Conservation (phyloP, 805 yeast species). For the Monosporozyma unispora region DNA sequence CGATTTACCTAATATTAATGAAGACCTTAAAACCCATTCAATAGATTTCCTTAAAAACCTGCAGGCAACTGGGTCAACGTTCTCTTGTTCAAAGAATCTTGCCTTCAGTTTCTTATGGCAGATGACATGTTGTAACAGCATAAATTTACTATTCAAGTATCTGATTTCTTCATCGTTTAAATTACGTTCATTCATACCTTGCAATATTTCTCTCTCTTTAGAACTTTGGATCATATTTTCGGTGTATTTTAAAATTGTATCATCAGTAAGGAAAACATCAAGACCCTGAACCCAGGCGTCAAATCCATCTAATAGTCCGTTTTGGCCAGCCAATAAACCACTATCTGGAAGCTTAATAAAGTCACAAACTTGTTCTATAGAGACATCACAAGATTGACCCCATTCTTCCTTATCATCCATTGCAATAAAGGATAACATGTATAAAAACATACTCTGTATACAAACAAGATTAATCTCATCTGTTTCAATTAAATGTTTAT, state of each 20-base stretch:
- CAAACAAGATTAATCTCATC: conserved; percentile 25
- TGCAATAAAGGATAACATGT: conserved; percentile 34
- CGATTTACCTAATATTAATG: neutral
- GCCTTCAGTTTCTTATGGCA: neutral
- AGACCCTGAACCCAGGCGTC: conserved; percentile 46
- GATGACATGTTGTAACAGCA: neutral
- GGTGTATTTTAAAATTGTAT: conserved; percentile 13
- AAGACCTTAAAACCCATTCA: neutral
- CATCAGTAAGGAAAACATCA: conserved; percentile 12
- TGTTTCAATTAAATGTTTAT: conserved; percentile 50
- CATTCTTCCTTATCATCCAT: conserved; percentile 19
- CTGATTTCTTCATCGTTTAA: conserved; percentile 32
- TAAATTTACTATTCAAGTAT: conserved; percentile 36
- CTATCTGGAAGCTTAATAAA: conserved; percentile 43
- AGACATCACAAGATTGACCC: conserved; percentile 18
- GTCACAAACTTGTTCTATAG: conserved; percentile 29
- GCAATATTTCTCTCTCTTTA: conserved; percentile 13
- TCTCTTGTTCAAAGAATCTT: neutral
- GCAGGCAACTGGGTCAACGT: neutral
- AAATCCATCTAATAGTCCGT: conserved; percentile 49
- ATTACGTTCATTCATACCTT: conserved; percentile 4
- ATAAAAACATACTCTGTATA: conserved; percentile 43
- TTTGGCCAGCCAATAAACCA: conserved; percentile 50
- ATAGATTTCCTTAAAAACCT: neutral
- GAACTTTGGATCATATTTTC: conserved; percentile 16